These are phyloP conservation scores for Pisolithus tinctorius DNA, from an alignment of 768 basidiomycete genomes.

Conservation along the genomic window DNA sequence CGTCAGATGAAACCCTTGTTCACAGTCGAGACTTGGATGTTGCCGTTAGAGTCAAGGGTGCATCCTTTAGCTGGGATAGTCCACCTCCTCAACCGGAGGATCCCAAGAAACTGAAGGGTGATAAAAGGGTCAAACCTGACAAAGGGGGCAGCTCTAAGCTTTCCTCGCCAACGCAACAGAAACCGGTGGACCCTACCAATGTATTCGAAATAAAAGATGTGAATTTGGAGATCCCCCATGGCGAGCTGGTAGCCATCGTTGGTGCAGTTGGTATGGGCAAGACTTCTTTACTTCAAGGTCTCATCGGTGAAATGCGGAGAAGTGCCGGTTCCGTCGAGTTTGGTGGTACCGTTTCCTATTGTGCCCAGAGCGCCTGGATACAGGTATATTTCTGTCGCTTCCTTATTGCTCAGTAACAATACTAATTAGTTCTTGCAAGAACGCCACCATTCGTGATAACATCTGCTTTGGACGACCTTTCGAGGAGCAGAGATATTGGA, in stretches of 20 bases:
- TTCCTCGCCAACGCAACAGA: conserved; percentile 18
- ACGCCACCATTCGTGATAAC: conserved; percentile 84
- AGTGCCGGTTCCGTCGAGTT: conserved; percentile 61
- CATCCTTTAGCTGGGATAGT: conserved; percentile 84
- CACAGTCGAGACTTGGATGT: conserved; percentile 49
- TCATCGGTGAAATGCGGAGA: conserved; percentile 80
- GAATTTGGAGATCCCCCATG: conserved; percentile 62
- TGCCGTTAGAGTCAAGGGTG: conserved; percentile 63
- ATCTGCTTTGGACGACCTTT: conserved; percentile 82
- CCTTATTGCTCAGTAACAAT: background rate
- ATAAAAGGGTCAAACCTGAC: conserved; percentile 2
- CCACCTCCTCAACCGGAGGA: conserved; percentile 47
- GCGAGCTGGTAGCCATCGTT: conserved; percentile 78
- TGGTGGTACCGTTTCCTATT: conserved; percentile 75
- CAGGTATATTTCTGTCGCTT: conserved; percentile 37
- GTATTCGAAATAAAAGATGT: conserved; percentile 65
- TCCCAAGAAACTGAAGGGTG: conserved; percentile 8
- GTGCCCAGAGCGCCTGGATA: conserved; percentile 88
- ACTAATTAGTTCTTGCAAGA: conserved; percentile 30
- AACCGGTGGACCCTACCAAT: conserved; percentile 29
- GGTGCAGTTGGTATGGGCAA: conserved; percentile 57
- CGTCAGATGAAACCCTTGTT: conserved; percentile 49
- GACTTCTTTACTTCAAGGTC: conserved; percentile 62
- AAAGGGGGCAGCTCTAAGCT: conserved; percentile 10
- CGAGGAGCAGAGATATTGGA: conserved; percentile 78